These are phyloP conservation scores for Canariomyces notabilis DNA, from an alignment of 2,329 filamentous ascomycete genomes.

Conservation along the genomic window DNA sequence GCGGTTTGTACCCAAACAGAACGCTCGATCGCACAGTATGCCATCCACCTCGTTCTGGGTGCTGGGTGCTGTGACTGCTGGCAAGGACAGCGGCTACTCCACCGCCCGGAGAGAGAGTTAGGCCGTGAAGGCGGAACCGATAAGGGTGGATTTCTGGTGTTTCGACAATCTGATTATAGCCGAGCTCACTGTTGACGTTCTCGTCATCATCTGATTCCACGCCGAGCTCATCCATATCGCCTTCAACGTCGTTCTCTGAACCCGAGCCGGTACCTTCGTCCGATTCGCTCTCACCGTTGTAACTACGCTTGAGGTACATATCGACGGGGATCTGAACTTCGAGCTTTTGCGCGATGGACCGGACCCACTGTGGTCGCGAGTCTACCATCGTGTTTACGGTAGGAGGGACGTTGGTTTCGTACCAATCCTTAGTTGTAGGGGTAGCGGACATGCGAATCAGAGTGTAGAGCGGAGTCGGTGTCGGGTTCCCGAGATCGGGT, in stretches of 20 bases:
- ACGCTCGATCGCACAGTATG: constrained; percentile 35
- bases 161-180: constrained; percentile 14
- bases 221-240: constrained; percentile 11
- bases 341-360: constrained; percentile 41
- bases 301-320: constrained; percentile 37
- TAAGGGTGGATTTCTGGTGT: constrained; percentile 43
- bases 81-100: constrained; percentile 48
- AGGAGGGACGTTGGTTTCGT: constrained; percentile 43
- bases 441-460: constrained; percentile 50
- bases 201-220: constrained; percentile 16
- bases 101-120: constrained; percentile 47
- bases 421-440: constrained; percentile 47
- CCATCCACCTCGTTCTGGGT: constrained; percentile 40
- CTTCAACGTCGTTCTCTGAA: constrained; percentile 15
- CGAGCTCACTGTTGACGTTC: constrained; percentile 12
- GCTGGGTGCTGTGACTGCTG: constrained; percentile 44
- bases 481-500: constrained; percentile 28
- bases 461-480: constrained; percentile 43
- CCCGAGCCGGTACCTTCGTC: constrained; percentile 4
- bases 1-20: constrained; percentile 31
- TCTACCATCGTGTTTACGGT: constrained; percentile 17
- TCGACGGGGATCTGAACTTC: constrained; percentile 41
- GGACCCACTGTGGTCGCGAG: constrained; percentile 42
- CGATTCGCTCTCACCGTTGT: constrained; percentile 26
- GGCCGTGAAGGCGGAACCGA: constrained; percentile 49